Evolutionary conservation across 2,329 filamentous ascomycete genomes (phyloP).

Genomic region (Chaetomium olivaceum): DNA sequence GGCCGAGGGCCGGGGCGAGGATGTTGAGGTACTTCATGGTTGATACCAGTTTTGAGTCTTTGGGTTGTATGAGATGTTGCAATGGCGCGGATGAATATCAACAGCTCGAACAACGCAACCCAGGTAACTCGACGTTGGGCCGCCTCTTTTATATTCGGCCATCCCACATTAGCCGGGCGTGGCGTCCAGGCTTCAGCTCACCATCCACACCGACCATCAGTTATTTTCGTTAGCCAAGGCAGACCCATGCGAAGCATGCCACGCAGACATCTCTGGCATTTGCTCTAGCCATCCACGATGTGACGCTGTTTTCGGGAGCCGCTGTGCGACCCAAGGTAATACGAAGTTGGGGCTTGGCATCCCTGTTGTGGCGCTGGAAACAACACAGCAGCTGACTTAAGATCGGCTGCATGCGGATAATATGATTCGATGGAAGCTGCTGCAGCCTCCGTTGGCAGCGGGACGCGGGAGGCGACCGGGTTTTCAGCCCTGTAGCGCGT

Average conservation of each 20-base stretch:
- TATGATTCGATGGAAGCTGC: conserved; percentile 2
- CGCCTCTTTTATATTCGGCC: neutral
- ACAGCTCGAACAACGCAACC: neutral
- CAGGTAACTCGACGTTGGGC: neutral
- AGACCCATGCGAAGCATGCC: too few species aligned
- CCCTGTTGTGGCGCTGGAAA: neutral
- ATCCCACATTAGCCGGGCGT: neutral
- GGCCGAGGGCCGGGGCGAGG: conserved; percentile 18
- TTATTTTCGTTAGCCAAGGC: neutral
- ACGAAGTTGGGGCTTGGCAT: conserved; percentile 20
- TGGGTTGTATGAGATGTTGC: neutral
- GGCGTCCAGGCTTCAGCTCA: neutral
- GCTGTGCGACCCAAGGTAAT: conserved; percentile 12
- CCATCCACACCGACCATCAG: neutral
- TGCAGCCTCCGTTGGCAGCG: neutral
- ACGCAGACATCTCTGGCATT: conserved; percentile 1
- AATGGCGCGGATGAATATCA: neutral
- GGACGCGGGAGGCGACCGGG: conserved; percentile 7
- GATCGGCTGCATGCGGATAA: neutral
- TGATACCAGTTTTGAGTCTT: neutral
- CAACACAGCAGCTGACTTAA: conserved; percentile 14
- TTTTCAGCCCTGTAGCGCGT: neutral
- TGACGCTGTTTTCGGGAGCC: conserved; percentile 7
- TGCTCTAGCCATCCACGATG: conserved; percentile 5
- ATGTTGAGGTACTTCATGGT: conserved; percentile 25